phyloP scores from a whole-genome alignment of 2,329 filamentous ascomycete genomes.

The Metarhizium sp. region DNA sequence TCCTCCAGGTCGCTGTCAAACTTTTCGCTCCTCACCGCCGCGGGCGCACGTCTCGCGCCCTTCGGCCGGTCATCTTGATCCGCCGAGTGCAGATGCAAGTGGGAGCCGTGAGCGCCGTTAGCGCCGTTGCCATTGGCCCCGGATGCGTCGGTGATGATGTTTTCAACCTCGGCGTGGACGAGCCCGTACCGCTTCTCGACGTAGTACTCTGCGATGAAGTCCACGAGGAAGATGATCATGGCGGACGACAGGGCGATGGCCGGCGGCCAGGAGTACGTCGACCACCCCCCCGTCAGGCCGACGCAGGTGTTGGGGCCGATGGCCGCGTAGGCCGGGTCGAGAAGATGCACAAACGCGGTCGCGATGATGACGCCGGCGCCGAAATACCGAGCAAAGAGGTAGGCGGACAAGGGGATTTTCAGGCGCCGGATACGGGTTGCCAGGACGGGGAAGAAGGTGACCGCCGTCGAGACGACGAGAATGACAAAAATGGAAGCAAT shows the following conservation, averaged over 20 bases:
- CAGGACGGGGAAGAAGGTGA: slow-evolving; percentile 67
- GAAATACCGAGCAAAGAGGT: slow-evolving; percentile 86
- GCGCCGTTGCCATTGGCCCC: not conserved
- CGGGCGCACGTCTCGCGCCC: not conserved
- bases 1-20: slow-evolving; percentile 12
- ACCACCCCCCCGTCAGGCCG: slow-evolving; percentile 41
- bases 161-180: slow-evolving; percentile 13
- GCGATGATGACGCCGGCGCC: slow-evolving; percentile 90
- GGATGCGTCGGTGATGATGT: slow-evolving; percentile 12
- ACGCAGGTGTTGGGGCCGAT: slow-evolving; percentile 30
- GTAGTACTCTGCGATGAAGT: slow-evolving; percentile 40
- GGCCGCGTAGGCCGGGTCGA: slow-evolving; percentile 73
- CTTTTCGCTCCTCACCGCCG: slow-evolving; percentile 2
- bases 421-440: slow-evolving; percentile 50
- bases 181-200: slow-evolving; percentile 36
- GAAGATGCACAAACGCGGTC: slow-evolving; percentile 83
- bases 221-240: slow-evolving; percentile 40
- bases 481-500: slow-evolving; percentile 89
- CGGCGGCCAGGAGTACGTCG: slow-evolving; percentile 40
- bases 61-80: slow-evolving; percentile 23
- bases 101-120: slow-evolving; percentile 11
- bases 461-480: slow-evolving; percentile 55
- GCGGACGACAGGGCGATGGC: slow-evolving; percentile 39
- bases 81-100: slow-evolving; percentile 29
- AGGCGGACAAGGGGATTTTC: slow-evolving; percentile 59